Base-by-base conservation (phyloP, 1,284 basidiomycete species). In the Cystobasidium pallidum region DNA sequence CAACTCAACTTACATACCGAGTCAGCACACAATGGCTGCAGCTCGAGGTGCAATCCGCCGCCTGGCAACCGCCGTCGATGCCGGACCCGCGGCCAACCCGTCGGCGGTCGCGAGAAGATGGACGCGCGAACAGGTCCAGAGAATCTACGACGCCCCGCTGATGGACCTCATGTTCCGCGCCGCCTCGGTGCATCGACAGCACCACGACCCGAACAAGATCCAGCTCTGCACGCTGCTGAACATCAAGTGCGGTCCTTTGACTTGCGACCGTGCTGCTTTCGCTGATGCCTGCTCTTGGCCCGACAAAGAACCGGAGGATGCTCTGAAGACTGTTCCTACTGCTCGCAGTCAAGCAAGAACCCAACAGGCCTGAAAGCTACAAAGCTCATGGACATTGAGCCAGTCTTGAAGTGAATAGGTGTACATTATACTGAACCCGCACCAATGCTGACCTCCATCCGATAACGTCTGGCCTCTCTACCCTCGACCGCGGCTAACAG, bases 151-250 rank as follows among this genome's bases (percentile, higher is more conserved):
- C 78, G 85, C 84, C 10, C 91, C 93, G 3, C 81, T 97, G 67
- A 86, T 97, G 77, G 90, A 93, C 66, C 88, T 94, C 72, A 88
- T 95, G 73, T 95, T 89, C 81, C 86, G 87, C 66, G 89, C 93
- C 78, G 84, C 84, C 3, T 80, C 79, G 2, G 87, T 95, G 26
- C 95, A 98, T 82, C 85, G 94, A 76, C 84, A 88, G 79, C 85
- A 92, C 80, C 92, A 97, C 77, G 91, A 95, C 81, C 88, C 92
- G 41, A 86, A 83, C 77, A 91, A 95, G 82, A 88, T 99, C 41
- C 95, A 99, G 83, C 86, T 99, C 28, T 98, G 94, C 80, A 98
- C 95, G 1, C 86, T 99, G 36, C 94, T 98, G 91, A 99, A 98
- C 81, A 99, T 99, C 83, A 99, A 99, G 83, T 94, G 45, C 7